phyloP scores from a whole-genome alignment of 768 basidiomycete genomes.

The Suillus sp. region DNA sequence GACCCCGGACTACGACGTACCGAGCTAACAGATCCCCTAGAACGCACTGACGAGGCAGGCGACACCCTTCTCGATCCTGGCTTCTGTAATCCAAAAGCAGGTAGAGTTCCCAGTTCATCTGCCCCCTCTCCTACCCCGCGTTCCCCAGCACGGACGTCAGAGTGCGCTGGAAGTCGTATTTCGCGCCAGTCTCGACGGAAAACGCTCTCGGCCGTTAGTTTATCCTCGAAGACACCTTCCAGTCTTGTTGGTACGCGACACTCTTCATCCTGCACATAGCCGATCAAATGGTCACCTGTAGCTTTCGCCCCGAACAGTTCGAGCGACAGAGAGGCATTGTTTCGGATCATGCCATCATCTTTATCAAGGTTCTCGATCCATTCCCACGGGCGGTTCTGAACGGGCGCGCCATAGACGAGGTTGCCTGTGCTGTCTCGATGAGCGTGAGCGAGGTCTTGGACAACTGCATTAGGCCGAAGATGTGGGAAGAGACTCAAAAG shows the following conservation, averaged over 20 bases:
- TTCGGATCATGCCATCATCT: conserved; percentile 55
- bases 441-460: conserved; percentile 59
- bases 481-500: conserved; percentile 60
- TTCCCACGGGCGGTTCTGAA: conserved; percentile 82
- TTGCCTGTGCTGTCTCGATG: conserved; percentile 58
- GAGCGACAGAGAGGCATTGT: conserved; percentile 70
- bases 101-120: conserved; percentile 34
- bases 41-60: conserved; percentile 53
- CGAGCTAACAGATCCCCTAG: conserved; percentile 36
- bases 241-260: conserved; percentile 18
- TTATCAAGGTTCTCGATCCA: conserved; percentile 73
- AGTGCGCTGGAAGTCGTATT: conserved; percentile 45
- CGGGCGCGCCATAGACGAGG: conserved; percentile 49
- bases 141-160: conserved; percentile 21
- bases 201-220: conserved; percentile 58
- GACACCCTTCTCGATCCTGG: conserved; percentile 42
- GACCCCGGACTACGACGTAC: conserved; percentile 53
- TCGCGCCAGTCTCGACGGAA: conserved; percentile 81
- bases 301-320: conserved; percentile 67
- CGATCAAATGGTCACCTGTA: conserved; percentile 58
- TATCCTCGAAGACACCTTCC: conserved; percentile 66
- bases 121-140: conserved; percentile 26
- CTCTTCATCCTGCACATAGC: conserved; percentile 22
- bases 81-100: conserved; percentile 23
- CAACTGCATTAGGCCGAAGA: conserved; percentile 49